phyloP scores from a whole-genome alignment of 2,329 filamentous ascomycete species.

The Aspergillus japonicus region DNA sequence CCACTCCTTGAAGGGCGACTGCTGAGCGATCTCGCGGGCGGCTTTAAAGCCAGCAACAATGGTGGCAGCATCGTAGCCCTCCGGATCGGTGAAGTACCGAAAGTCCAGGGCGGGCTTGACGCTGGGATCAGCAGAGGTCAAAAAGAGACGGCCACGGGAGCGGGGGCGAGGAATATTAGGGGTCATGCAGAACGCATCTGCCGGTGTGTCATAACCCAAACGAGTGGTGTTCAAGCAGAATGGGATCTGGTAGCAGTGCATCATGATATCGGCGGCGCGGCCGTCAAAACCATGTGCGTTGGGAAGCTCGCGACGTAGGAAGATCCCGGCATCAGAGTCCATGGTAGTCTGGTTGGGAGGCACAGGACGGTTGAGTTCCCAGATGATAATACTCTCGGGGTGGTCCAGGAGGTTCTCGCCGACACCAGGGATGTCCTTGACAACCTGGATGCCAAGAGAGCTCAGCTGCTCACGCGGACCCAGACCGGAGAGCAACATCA shows the following conservation, averaged over 20 bases:
- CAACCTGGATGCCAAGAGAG: constrained; percentile 56
- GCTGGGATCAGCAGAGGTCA: constrained; percentile 70
- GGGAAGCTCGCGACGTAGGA: constrained; percentile 73
- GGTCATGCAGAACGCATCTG: constrained; percentile 89
- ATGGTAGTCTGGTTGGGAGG: constrained; percentile 81
- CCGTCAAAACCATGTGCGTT: constrained; percentile 70
- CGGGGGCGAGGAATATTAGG: constrained; percentile 84
- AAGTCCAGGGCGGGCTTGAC: constrained; percentile 84
- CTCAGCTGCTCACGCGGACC: constrained; percentile 54
- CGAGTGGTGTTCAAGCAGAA: constrained; percentile 83
- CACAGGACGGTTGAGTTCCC: constrained; percentile 78
- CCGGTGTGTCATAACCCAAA: constrained; percentile 69
- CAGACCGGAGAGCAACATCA: constrained; percentile 56
- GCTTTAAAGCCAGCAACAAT: constrained; percentile 75
- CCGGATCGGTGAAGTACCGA: constrained; percentile 83
- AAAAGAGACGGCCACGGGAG: constrained; percentile 73
- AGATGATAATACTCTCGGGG: constrained; percentile 66
- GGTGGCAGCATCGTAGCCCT: constrained; percentile 80
- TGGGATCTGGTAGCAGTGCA: constrained; percentile 95
- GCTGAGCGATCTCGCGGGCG: constrained; percentile 71
- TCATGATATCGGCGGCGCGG: constrained; percentile 82
- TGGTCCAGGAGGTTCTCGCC: constrained; percentile 66
- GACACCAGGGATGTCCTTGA: constrained; percentile 61
- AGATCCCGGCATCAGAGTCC: constrained; percentile 87
- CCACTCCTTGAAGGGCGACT: constrained; percentile 78